Evolutionary conservation across 2,329 filamentous ascomycete species (phyloP).

Genomic region (Byssoonygena ceratinophila): DNA sequence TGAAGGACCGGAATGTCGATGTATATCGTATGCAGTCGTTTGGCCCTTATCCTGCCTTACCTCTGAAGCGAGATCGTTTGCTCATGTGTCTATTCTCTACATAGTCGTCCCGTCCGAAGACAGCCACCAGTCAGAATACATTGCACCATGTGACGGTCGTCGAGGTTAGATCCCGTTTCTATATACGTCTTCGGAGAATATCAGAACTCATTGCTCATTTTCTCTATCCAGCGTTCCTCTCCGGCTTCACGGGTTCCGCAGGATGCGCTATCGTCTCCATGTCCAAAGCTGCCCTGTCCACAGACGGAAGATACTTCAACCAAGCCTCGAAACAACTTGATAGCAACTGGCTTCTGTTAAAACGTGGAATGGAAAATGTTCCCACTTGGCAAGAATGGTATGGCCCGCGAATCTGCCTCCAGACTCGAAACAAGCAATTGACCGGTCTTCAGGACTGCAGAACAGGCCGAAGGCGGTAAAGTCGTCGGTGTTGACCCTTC

Average conservation of each 20-base stretch:
- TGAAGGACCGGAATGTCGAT: constrained; percentile 78
- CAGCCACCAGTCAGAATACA: constrained; percentile 95
- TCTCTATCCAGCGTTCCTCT: constrained; percentile 59
- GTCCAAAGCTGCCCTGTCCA: constrained; percentile 79
- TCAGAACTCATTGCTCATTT: constrained; percentile 4
- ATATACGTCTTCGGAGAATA: not conserved
- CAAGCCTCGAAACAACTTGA: constrained; percentile 88
- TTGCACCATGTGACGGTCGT: constrained; percentile 85
- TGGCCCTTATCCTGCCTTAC: too few relatives aligned
- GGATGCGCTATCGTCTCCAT: constrained; percentile 82
- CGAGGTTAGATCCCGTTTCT: constrained; percentile 45
- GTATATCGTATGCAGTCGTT: constrained; percentile 69
- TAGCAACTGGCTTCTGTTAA: constrained; percentile 79
- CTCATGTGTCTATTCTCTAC: constrained; percentile 23
- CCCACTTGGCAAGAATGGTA: constrained; percentile 98
- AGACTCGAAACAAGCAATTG: constrained; percentile 5
- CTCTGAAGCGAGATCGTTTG: too few relatives aligned
- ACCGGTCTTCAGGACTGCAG: constrained; percentile 47
- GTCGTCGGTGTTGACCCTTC: constrained; percentile 83
- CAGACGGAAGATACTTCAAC: constrained; percentile 96
- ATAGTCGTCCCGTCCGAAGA: constrained; percentile 93
- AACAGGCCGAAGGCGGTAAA: constrained; percentile 78
- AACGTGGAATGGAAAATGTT: constrained; percentile 85
- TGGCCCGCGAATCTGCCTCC: constrained; percentile 3
- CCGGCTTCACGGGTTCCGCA: constrained; percentile 87